Evolutionary conservation across 2,329 filamentous ascomycete genomes (phyloP).

Genomic region (Claviceps quebecensis): DNA sequence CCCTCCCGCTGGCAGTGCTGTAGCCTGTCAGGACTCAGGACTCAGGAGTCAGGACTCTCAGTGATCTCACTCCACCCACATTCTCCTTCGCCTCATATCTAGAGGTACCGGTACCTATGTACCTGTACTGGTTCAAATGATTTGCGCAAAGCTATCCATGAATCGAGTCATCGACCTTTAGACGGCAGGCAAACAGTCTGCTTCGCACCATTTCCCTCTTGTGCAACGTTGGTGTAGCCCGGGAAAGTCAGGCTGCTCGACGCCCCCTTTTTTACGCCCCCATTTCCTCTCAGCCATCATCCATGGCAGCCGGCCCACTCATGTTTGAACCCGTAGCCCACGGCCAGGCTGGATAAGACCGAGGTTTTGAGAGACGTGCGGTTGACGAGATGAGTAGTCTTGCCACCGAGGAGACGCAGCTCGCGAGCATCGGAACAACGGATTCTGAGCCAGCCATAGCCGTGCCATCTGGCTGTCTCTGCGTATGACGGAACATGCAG

Average conservation of each 20-base stretch:
- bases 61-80: too few species aligned
- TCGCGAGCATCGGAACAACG: not conserved
- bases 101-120: too few species aligned
- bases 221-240: not conserved
- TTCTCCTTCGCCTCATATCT: too few species aligned
- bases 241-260: not conserved
- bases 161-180: not conserved
- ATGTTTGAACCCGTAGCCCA: not conserved
- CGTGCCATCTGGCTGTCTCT: not conserved
- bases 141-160: not conserved
- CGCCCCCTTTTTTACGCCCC: not conserved
- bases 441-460: not conserved
- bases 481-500: not conserved
- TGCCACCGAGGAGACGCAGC: not conserved
- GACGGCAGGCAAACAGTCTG: not conserved
- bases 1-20: conserved; percentile 4
- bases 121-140: too few species aligned
- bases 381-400: not conserved
- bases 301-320: not conserved
- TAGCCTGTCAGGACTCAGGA: not conserved
- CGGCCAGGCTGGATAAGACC: not conserved
- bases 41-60: too few species aligned
- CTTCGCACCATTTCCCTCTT: not conserved
- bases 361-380: not conserved
- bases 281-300: not conserved